Evolutionary conservation across 768 basidiomycete species (phyloP), one percentile per base, ranked within the genome.

Genomic region (Boletus vermiculosoides): DNA sequence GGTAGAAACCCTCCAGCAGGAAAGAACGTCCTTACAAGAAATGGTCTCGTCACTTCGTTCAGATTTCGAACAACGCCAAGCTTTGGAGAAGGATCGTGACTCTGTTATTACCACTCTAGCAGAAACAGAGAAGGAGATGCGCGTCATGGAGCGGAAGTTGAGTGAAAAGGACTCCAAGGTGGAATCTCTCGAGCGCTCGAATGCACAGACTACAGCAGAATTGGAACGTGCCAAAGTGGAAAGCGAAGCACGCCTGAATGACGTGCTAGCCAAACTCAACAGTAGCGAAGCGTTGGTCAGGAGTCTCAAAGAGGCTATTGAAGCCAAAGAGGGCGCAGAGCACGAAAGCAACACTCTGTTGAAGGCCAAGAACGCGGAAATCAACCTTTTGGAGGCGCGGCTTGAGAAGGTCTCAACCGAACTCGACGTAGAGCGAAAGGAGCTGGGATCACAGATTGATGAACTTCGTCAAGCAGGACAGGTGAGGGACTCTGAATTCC

Each of bases 381-480:
- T 94, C 33, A 69, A 73, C 46, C 65, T 79, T 20, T 74, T 92
- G 54, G 78, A 83, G 53, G 70, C 68, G 22, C 75, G 79, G 18
- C 71, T 82, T 10, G 76, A 76, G 64, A 77, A 74, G 59, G 73
- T 77, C 16, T 74, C 76, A n/a, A 39, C 58, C 9, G 83, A 84
- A 40, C 70, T 80, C 4, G 80, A 79, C 31, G 69, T 80, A 11
- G 91, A 92, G 62, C 80, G 84, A 44, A 76, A 70, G 45, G 92
- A 94, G 63, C 75, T 96, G 36, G 79, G 80, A 13, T 71, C 67
- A 0, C 88, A 94, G 63, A 84, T 97, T 1, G 89, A 96, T 54
- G 90, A 94, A 66, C 80, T 98, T 41, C 81, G 92, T 33, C 79
- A 82, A 60, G 96, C 95, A 25, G 95, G 95, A 36, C 92, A 95